Percentiles rank a stretch among this genome's conserved stretches.
phyloP scores from a whole-genome alignment of 2,329 filamentous ascomycete genomes.

The Aspergillus udagawae region DNA sequence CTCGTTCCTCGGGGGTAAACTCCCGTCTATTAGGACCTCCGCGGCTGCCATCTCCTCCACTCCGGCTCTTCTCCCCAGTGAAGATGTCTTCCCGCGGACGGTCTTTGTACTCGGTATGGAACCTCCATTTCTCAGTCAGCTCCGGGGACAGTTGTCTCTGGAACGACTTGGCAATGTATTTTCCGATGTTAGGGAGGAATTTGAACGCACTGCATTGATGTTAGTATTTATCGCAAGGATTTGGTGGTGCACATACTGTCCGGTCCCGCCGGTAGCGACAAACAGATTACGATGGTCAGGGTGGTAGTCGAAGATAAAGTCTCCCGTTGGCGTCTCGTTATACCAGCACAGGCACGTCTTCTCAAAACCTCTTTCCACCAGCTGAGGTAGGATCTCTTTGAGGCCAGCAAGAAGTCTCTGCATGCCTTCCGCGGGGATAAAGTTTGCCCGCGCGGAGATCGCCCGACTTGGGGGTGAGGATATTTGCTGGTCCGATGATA shows the following conservation, averaged over 20 bases:
- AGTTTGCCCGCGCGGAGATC: slow-evolving; percentile 23
- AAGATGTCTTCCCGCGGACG: slow-evolving; percentile 13
- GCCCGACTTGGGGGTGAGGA: slow-evolving; percentile 19
- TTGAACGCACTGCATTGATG: slow-evolving; percentile 53
- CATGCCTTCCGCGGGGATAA: slow-evolving; percentile 50
- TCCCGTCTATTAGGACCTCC: slow-evolving; percentile 28
- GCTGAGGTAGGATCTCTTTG: slow-evolving; percentile 53
- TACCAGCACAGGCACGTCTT: slow-evolving; percentile 66
- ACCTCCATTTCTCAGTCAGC: slow-evolving; percentile 59
- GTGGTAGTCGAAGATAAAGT: slow-evolving; percentile 66
- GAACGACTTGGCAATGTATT: slow-evolving; percentile 57
- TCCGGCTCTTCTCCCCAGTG: neutral
- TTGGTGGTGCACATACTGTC: slow-evolving; percentile 17
- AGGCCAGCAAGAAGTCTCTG: slow-evolving; percentile 56
- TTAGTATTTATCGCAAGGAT: neutral
- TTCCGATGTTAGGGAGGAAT: slow-evolving; percentile 57
- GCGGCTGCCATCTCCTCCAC: slow-evolving; percentile 28
- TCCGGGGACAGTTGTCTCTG: slow-evolving; percentile 41
- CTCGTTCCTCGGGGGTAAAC: slow-evolving; percentile 14
- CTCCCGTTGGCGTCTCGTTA: slow-evolving; percentile 62
- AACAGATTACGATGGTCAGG: slow-evolving; percentile 47
- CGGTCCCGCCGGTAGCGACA: slow-evolving; percentile 26
- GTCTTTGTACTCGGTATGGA: slow-evolving; percentile 20
- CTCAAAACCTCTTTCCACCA: slow-evolving; percentile 55
- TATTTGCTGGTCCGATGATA: slow-evolving; percentile 8